Evolutionary conservation across 495 filamentous ascomycete species (phyloP), one percentile per base, ranked within the genome.

Genomic region (Xylaria flabelliformis): DNA sequence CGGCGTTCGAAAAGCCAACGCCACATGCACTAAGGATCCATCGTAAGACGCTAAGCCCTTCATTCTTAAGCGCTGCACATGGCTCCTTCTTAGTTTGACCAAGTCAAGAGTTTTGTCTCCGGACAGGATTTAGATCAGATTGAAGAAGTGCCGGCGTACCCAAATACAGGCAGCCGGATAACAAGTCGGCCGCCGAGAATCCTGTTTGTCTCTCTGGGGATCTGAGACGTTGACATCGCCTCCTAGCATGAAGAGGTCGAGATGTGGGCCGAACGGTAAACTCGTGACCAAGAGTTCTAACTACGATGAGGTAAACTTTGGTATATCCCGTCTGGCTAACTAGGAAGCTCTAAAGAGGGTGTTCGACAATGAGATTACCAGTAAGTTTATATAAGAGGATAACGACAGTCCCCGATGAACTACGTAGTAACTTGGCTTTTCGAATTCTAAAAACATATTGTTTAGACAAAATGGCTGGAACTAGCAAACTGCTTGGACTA

Each of bases 1-100:
- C 21, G 26, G 12, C 51, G 21, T 29, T 55, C 21, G 4, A 51
- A 51, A 24, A 3, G 50, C 50, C n/a, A 51, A 51, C 7, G n/a
- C 50, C n/a, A 51, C 50, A 51, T 51, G 12, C 51, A 24, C 51
- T 26, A 55, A 55, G 24, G 51, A 55, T 55, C 51, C 51, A 15
- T 55, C 26, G 51, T 26, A 12, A 3, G 51, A 55, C 51, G 26
- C 51, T 55, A 12, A 5, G 51, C 21, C 51, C 9, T 55, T 55
- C 24, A 29, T 21, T 55, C 50, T 26, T 4, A 12, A 24, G 12
- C 51, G 24, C n/a, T 8, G 50, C 9, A 24, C n/a, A 55, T 29
- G 51, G 51, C 51, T 55, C 51, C 51, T 55, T 55, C 51, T 55
- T 55, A 55, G 10, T 55, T 55, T 29, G 51, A 55, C 12, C 24